Conservation (phyloP, 176 grass and related monocot genomes). For the Areca catechu region DNA sequence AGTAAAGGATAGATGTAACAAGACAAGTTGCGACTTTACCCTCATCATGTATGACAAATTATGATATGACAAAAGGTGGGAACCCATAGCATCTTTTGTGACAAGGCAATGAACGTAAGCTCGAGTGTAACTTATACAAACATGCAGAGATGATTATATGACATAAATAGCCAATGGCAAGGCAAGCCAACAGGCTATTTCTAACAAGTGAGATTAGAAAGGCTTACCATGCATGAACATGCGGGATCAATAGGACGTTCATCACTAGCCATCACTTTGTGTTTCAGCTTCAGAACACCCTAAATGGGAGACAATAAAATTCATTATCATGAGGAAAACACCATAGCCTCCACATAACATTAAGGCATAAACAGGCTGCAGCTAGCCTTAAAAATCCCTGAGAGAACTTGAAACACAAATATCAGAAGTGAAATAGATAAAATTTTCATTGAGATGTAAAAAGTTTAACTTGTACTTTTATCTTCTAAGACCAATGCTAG, state of each 20-base stretch:
- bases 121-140: conserved; percentile 80
- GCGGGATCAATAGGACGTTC: conserved; percentile 80
- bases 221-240: conserved; percentile 79
- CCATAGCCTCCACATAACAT: background rate
- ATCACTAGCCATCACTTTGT: conserved; percentile 83
- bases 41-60: conserved; percentile 87
- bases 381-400: no score
- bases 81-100: conserved; percentile 92
- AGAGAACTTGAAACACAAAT: no score
- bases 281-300: conserved; percentile 92
- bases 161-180: no score
- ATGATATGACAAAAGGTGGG: conserved; percentile 86
- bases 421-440: no score
- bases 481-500: no score
- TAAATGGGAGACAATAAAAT: conserved; percentile 19
- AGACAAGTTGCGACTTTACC: conserved; percentile 26
- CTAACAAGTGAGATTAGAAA: background rate
- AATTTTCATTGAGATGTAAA: no score
- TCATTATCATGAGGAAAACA: conserved; percentile 5
- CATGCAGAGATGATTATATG: conserved; percentile 31
- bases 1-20: no score
- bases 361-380: background rate
- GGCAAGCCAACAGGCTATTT: no score
- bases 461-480: no score
- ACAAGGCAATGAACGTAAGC: conserved; percentile 84